These are phyloP conservation scores for Zanthoxylum bungeanum DNA, from an alignment of 345 rosid species.

Conservation along the genomic window DNA sequence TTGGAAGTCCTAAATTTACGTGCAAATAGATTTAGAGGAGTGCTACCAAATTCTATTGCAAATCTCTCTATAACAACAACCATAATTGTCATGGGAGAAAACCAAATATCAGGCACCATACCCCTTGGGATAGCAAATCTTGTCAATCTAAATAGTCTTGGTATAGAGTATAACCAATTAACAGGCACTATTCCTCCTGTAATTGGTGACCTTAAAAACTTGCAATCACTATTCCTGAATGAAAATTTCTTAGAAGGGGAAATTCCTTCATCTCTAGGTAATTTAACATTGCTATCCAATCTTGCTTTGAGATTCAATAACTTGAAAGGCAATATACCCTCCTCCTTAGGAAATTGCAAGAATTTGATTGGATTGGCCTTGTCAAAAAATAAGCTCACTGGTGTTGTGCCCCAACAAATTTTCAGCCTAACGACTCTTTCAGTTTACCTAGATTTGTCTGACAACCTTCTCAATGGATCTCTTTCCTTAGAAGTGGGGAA, in stretches of 20 bases:
- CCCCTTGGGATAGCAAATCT: slow-evolving; percentile 11
- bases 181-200: neutral
- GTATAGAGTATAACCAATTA: neutral
- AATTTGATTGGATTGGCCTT: neutral
- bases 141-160: neutral
- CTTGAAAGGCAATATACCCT: neutral
- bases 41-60: slow-evolving; percentile 5
- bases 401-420: neutral
- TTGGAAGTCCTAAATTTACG: neutral
- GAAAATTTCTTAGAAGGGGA: neutral
- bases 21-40: neutral
- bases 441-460: neutral
- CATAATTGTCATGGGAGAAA: neutral
- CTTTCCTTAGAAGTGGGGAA: neutral
- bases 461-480: neutral
- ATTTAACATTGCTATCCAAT: neutral
- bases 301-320: fast-evolving
- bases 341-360: neutral
- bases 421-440: neutral
- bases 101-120: slow-evolving; percentile 1
- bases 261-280: neutral
- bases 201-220: neutral
- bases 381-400: neutral
- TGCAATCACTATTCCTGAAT: fast-evolving
- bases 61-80: neutral